These are phyloP conservation scores for Malus sieversii DNA, from an alignment of 306 rosid genomes.

Conservation along the genomic window DNA sequence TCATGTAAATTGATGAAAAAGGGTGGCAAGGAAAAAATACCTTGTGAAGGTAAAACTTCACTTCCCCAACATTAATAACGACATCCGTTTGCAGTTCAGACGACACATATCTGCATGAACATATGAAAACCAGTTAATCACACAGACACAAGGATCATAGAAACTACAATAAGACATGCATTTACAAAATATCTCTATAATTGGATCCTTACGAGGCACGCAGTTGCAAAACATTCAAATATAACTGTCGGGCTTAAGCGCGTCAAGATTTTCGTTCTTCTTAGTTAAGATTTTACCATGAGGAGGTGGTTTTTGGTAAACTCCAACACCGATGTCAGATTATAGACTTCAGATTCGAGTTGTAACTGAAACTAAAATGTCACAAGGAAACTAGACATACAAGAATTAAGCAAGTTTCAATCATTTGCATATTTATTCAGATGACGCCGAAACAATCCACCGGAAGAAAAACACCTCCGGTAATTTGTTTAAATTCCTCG, in stretches of 20 bases:
- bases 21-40: slow-evolving; percentile 26
- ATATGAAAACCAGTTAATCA: background rate
- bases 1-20: background rate
- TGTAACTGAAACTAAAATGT: background rate
- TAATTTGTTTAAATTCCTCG: background rate
- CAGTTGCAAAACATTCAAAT: background rate
- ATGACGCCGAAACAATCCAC: slow-evolving; percentile 14
- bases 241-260: background rate
- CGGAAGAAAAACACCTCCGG: background rate
- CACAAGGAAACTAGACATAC: slow-evolving; percentile 3
- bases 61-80: slow-evolving; percentile 62
- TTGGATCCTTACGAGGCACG: background rate
- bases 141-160: background rate
- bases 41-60: slow-evolving; percentile 87
- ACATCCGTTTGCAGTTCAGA: slow-evolving; percentile 83
- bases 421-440: slow-evolving; percentile 4
- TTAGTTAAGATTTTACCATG: background rate
- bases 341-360: background rate
- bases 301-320: background rate
- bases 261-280: background rate
- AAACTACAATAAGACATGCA: background rate
- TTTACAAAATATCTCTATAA: background rate
- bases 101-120: slow-evolving; percentile 57
- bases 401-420: slow-evolving; percentile 8
- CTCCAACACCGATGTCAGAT: background rate